Evolutionary conservation across 768 basidiomycete genomes (phyloP).

Genomic region (Cyathus striatus): DNA sequence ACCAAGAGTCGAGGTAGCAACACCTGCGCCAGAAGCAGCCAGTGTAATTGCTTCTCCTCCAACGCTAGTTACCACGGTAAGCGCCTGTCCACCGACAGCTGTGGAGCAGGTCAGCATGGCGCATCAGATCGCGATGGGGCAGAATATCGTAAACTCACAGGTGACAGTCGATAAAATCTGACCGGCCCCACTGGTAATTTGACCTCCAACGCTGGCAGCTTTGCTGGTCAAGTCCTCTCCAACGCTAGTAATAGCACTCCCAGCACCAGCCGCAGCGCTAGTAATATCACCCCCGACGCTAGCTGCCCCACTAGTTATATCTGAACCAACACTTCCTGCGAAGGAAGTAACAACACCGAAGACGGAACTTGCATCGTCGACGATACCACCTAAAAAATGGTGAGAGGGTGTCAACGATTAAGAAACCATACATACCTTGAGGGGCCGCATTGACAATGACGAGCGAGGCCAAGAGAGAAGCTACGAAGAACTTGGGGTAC

Average conservation of each 20-base stretch:
- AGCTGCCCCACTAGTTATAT: slow-evolving; percentile 3
- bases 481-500: slow-evolving; percentile 32
- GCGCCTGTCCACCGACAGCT: slow-evolving; percentile 51
- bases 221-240: slow-evolving; percentile 1
- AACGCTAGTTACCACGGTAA: slow-evolving; percentile 51
- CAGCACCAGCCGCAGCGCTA: not conserved
- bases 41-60: slow-evolving; percentile 61
- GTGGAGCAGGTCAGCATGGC: not conserved
- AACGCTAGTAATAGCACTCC: not conserved
- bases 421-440: slow-evolving; percentile 3
- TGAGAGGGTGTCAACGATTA: not conserved
- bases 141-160: slow-evolving; percentile 27
- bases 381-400: slow-evolving; percentile 24
- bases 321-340: slow-evolving; percentile 13
- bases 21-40: slow-evolving; percentile 35
- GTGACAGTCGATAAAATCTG: slow-evolving; percentile 33
- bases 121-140: not conserved
- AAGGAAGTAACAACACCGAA: slow-evolving; percentile 27
- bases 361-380: slow-evolving; percentile 32
- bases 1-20: slow-evolving; percentile 48
- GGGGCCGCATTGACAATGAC: slow-evolving; percentile 23
- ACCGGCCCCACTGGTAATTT: slow-evolving; percentile 22
- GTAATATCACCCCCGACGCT: not conserved
- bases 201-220: slow-evolving; percentile 17
- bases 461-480: slow-evolving; percentile 29